Evolutionary conservation across 225 moss, liverwort and hornwort genomes (phyloP).

Genomic region (Ulota crispa): DNA sequence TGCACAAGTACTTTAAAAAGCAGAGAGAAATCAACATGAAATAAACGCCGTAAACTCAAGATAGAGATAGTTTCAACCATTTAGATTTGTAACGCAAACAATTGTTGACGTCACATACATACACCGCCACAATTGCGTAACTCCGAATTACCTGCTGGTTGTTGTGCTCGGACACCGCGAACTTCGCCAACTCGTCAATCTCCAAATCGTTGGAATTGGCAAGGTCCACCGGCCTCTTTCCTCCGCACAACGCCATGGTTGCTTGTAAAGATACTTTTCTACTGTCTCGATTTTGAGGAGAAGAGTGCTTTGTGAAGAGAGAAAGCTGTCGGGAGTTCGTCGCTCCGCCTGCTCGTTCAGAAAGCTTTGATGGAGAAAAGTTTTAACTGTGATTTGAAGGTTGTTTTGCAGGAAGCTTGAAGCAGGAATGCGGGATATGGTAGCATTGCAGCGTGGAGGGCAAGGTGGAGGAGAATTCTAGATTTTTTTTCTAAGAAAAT

Average conservation of each 20-base stretch:
- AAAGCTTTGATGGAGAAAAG: neutral
- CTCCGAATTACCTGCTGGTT: conserved; percentile 24
- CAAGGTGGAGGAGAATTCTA: no score
- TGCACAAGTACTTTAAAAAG: neutral
- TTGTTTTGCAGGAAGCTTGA: neutral
- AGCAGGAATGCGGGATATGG: neutral
- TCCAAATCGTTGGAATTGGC: conserved; percentile 33
- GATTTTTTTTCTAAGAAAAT: no score
- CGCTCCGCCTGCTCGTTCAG: neutral
- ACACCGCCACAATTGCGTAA: neutral
- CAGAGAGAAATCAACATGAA: neutral
- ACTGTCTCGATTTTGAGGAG: neutral
- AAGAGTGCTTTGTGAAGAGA: neutral
- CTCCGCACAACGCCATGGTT: conserved; percentile 42
- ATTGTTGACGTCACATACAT: no score
- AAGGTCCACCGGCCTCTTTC: conserved; percentile 30
- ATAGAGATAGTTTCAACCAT: neutral
- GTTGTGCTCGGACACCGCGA: conserved; percentile 61
- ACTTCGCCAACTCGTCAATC: conserved; percentile 61
- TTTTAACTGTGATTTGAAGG: no score
- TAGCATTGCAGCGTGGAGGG: neutral
- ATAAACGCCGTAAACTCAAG: neutral
- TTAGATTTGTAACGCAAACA: neutral
- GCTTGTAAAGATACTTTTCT: neutral
- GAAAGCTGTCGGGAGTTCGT: neutral